Conservation (phyloP, 2,329 filamentous ascomycete genomes). For the Penicillium polonicum region DNA sequence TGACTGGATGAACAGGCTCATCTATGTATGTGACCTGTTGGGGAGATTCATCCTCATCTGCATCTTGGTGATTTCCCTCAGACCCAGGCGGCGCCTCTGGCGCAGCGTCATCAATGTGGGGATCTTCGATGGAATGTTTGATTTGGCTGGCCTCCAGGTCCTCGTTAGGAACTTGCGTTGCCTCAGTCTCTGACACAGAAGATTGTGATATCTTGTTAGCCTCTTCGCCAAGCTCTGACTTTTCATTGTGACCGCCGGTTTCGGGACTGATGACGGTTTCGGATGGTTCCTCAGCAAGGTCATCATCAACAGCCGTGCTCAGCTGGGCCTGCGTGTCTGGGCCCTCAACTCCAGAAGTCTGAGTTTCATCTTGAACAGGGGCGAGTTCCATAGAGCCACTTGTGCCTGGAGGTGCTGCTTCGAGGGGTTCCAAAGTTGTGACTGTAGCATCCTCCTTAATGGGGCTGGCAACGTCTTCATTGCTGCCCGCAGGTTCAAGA, state of each 20-base stretch:
- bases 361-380: background rate
- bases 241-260: background rate
- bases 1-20: conserved; percentile 47
- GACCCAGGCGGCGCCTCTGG: conserved; percentile 6
- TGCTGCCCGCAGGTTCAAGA: conserved; percentile 12
- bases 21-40: conserved; percentile 16
- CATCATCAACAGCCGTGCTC: background rate
- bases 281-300: conserved; percentile 3
- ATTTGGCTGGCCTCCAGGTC: conserved; percentile 17
- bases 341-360: background rate
- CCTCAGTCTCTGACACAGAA: conserved; percentile 1
- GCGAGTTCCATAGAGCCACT: background rate
- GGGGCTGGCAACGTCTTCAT: conserved; percentile 8
- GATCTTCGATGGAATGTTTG: conserved; percentile 11
- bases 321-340: background rate
- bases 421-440: conserved; percentile 3
- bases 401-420: conserved; percentile 6
- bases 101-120: conserved; percentile 2
- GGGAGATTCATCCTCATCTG: conserved; percentile 19
- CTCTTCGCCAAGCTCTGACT: conserved; percentile 13
- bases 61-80: conserved; percentile 9
- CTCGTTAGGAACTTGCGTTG: conserved; percentile 13
- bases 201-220: conserved; percentile 24
- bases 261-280: background rate
- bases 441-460: conserved; percentile 8